These are phyloP conservation scores for Dryas octopetala DNA, from an alignment of 306 rosid species.

Conservation along the genomic window DNA sequence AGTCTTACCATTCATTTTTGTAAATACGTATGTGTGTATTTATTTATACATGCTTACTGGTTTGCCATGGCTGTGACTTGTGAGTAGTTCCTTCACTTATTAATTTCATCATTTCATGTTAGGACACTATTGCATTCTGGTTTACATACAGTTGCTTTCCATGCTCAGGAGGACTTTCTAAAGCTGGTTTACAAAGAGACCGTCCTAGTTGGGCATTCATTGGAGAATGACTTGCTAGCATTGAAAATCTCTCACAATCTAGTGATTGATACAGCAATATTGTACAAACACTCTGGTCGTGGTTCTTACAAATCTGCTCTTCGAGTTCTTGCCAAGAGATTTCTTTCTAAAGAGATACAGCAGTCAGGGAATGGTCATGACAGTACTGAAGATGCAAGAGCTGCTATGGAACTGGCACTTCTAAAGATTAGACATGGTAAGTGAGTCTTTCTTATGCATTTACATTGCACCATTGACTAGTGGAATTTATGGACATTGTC, in stretches of 20 bases:
- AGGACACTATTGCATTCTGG: slow-evolving; percentile 24
- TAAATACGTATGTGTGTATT: neutral
- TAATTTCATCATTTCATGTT: slow-evolving; percentile 24
- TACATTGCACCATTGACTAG: neutral
- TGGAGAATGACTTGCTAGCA: slow-evolving; percentile 90
- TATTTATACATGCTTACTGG: slow-evolving; percentile 17
- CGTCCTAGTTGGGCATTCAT: slow-evolving; percentile 83
- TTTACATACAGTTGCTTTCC: slow-evolving; percentile 38
- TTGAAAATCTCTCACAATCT: slow-evolving; percentile 70
- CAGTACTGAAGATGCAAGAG: slow-evolving; percentile 92
- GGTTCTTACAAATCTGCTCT: slow-evolving; percentile 78
- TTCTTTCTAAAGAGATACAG: slow-evolving; percentile 85
- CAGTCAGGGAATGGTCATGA: slow-evolving; percentile 89
- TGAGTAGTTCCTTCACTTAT: slow-evolving; percentile 17
- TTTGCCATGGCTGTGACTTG: slow-evolving; percentile 13
- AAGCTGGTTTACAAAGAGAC: slow-evolving; percentile 86
- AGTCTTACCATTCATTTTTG: neutral
- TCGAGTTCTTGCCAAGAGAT: slow-evolving; percentile 70
- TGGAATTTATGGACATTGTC: neutral
- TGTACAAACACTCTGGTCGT: slow-evolving; percentile 71
- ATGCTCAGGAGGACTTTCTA: slow-evolving; percentile 65
- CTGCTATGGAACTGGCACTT: slow-evolving; percentile 85
- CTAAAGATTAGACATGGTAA: slow-evolving; percentile 75
- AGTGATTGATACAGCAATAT: slow-evolving; percentile 84
- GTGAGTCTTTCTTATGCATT: slow-evolving; percentile 32